phyloP scores from a whole-genome alignment of 2,329 filamentous ascomycete species.

The Leptographium lundbergii region DNA sequence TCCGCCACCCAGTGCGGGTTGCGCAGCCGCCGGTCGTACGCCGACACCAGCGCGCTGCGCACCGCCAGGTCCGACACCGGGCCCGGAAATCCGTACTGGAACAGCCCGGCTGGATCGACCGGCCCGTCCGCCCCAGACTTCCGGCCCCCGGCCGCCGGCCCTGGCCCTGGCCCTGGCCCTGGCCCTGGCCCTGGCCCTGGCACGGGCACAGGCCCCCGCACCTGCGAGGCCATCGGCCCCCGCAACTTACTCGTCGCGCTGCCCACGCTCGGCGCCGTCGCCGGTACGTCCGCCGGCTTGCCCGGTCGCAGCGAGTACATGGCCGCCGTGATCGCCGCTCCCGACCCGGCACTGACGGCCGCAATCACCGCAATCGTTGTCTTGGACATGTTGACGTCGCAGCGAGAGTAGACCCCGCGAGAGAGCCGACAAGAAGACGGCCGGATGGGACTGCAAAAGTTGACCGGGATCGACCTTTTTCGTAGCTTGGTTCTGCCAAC shows the following conservation, averaged over 20 bases:
- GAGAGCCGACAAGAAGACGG: no score
- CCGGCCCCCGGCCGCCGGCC: background rate
- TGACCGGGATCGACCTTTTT: no score
- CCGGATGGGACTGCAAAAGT: no score
- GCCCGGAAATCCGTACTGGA: conserved; percentile 85
- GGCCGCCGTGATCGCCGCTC: conserved; percentile 60
- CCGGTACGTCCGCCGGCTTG: conserved; percentile 27
- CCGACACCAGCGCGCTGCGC: conserved; percentile 66
- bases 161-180: conserved; percentile 27
- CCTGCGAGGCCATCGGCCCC: no score
- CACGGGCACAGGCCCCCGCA: no score
- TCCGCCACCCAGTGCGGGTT: conserved; percentile 94
- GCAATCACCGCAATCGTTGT: conserved; percentile 63
- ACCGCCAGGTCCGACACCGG: conserved; percentile 72
- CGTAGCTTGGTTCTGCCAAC: no score
- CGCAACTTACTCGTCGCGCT: no score
- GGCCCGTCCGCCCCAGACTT: conserved; percentile 31
- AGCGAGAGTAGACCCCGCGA: background rate
- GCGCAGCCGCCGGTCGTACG: conserved; percentile 78
- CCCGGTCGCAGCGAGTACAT: conserved; percentile 47
- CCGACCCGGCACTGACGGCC: conserved; percentile 62
- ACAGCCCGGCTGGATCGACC: conserved; percentile 64
- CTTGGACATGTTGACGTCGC: conserved; percentile 52
- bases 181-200: conserved; percentile 24
- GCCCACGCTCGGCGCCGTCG: conserved; percentile 12